Conservation (phyloP, 768 basidiomycete species). For the Amanita inopinata region DNA sequence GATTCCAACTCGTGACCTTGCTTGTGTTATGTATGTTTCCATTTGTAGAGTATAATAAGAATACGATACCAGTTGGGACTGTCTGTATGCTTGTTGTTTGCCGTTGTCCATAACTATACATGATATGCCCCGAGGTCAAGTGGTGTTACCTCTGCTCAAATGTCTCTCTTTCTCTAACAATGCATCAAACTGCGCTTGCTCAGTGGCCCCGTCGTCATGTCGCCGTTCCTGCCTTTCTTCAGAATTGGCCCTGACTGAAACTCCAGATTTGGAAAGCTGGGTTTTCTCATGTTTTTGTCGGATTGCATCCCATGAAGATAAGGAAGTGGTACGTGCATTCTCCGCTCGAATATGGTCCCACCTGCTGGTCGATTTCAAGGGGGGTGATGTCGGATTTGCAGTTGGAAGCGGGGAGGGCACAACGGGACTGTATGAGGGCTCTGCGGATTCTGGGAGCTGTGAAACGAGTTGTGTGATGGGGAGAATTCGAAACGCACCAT, state of each 20-base stretch:
- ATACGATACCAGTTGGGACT: too few species aligned
- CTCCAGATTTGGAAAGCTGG: constrained; percentile 15
- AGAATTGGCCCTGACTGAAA: constrained; percentile 4
- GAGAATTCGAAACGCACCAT: constrained; percentile 1
- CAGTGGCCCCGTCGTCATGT: constrained; percentile 26
- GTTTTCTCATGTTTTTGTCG: constrained; percentile 46
- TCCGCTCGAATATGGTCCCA: constrained; percentile 63
- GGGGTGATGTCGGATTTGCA: constrained; percentile 6
- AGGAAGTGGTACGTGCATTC: constrained; percentile 30
- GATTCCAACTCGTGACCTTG: neutral
- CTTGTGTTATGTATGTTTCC: constrained; percentile 11
- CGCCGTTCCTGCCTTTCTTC: constrained; percentile 9
- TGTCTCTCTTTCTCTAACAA: constrained; percentile 49
- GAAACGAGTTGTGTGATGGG: too few species aligned
- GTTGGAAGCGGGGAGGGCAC: too few species aligned
- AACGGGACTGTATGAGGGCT: too few species aligned
- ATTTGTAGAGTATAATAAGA: too few species aligned
- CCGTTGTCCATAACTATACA: too few species aligned
- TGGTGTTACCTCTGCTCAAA: constrained; percentile 15
- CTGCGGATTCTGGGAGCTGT: too few species aligned
- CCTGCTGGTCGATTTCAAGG: constrained; percentile 24
- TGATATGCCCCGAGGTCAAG: constrained; percentile 8
- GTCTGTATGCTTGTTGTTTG: too few species aligned
- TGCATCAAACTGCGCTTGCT: constrained; percentile 51
- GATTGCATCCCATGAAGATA: constrained; percentile 60